Conservation (phyloP, 257 asterid genomes). For the Nicotiana otophora region DNA sequence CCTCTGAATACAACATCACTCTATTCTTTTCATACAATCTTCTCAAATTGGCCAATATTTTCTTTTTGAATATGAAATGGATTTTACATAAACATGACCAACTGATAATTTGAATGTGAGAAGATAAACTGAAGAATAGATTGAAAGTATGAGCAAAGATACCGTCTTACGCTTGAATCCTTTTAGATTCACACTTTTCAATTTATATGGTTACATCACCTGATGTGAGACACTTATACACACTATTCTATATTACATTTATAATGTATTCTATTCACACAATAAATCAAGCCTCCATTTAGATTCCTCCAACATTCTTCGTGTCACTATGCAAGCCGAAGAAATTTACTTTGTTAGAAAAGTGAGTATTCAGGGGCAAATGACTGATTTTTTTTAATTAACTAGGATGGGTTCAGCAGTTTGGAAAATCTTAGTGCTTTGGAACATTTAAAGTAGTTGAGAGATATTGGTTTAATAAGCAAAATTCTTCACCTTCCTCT, state of each 20-base stretch:
- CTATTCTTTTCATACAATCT: neutral
- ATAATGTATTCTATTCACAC: neutral
- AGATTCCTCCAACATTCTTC: no score
- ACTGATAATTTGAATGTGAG: neutral
- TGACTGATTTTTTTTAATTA: neutral
- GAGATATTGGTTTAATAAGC: neutral
- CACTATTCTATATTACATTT: neutral
- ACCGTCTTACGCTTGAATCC: neutral
- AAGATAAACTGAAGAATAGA: neutral
- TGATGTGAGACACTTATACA: neutral
- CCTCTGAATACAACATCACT: no score
- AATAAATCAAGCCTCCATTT: no score
- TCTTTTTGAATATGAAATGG: neutral
- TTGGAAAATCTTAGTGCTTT: neutral
- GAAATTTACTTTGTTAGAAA: neutral
- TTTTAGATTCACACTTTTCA: neutral
- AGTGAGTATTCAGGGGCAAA: slow-evolving; percentile 7
- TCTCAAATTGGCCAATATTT: neutral
- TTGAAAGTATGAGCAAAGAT: neutral
- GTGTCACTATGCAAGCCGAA: no score
- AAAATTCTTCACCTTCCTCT: slow-evolving; percentile 2
- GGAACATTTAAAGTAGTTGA: slow-evolving; percentile 12
- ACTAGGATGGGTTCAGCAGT: neutral
- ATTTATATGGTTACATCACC: neutral
- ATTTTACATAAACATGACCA: neutral